Conservation (phyloP, 2,329 filamentous ascomycete species). For the Xylaria sp. region DNA sequence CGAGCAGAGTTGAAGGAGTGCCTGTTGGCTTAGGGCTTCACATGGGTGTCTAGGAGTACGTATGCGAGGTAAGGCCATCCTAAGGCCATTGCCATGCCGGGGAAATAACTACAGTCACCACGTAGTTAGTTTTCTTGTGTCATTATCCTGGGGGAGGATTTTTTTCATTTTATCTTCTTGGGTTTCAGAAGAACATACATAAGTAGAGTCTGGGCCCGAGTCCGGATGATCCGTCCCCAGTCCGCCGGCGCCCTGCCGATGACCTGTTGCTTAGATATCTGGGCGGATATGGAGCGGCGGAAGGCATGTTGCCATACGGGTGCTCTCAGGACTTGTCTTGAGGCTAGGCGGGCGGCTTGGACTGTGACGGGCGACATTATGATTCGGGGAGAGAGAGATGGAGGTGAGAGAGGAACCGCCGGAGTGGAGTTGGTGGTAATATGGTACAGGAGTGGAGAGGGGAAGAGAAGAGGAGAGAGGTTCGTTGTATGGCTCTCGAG, state of each 20-base stretch:
- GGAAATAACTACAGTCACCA: slow-evolving; percentile 52
- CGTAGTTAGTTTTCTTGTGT: no score
- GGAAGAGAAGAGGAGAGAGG: slow-evolving; percentile 23
- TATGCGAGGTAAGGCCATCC: slow-evolving; percentile 52
- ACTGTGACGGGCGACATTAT: slow-evolving; percentile 31
- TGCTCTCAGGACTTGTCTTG: slow-evolving; percentile 25
- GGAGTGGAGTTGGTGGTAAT: slow-evolving; percentile 30
- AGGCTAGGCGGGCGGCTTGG: slow-evolving; percentile 33
- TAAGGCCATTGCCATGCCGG: slow-evolving; percentile 50
- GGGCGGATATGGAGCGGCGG: slow-evolving; percentile 23
- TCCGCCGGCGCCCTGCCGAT: slow-evolving; percentile 42
- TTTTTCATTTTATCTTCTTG: no score
- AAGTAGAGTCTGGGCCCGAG: slow-evolving; percentile 45
- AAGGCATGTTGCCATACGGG: slow-evolving; percentile 25
- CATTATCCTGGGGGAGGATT: no score
- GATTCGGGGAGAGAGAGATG: neutral
- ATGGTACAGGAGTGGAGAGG: slow-evolving; percentile 29
- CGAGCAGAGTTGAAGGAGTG: neutral
- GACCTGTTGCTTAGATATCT: neutral
- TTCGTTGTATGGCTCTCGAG: slow-evolving; percentile 20
- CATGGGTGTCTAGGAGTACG: slow-evolving; percentile 40
- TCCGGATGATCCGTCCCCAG: slow-evolving; percentile 53
- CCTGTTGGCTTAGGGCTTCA: neutral
- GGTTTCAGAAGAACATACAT: no score
- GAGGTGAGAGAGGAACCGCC: slow-evolving; percentile 25